phyloP scores from a whole-genome alignment of 75 land plant genomes.

The Ceratopteris richardii region DNA sequence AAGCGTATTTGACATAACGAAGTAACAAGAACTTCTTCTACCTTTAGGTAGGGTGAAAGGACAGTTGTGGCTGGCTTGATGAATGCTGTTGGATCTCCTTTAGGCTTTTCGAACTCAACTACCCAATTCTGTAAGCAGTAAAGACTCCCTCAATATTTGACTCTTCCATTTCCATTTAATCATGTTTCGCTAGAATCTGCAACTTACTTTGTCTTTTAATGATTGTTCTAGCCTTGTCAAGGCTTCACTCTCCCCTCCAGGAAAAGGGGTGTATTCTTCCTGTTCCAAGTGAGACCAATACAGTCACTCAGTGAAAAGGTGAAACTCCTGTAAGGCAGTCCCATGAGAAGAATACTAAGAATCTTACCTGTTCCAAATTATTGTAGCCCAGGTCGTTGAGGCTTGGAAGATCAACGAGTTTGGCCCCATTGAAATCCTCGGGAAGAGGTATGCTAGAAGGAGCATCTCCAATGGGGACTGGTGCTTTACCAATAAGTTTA shows the following conservation, averaged over 20 bases:
- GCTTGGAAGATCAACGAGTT: conserved; percentile 44
- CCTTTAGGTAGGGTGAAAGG: conserved; percentile 91
- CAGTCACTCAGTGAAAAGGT: too few relatives aligned
- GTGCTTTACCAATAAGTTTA: conserved; percentile 57
- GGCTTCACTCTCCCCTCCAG: conserved; percentile 82
- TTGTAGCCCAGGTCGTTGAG: conserved; percentile 65
- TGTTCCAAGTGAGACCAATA: too few relatives aligned
- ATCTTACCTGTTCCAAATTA: conserved; percentile 26
- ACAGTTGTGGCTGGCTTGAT: conserved; percentile 88
- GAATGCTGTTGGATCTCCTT: conserved; percentile 88
- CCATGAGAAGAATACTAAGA: not conserved
- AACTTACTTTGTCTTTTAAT: conserved; percentile 48
- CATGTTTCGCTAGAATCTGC: too few relatives aligned
- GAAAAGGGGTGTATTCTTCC: conserved; percentile 65
- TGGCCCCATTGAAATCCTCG: conserved; percentile 29
- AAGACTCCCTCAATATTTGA: too few relatives aligned
- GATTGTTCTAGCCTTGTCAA: conserved; percentile 55
- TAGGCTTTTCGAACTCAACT: conserved; percentile 90
- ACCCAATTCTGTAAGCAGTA: conserved; percentile 82
- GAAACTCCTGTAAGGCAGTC: too few relatives aligned
- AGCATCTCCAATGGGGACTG: conserved; percentile 32
- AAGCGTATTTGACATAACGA: not conserved
- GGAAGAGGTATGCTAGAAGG: conserved; percentile 54
- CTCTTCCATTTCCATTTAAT: too few relatives aligned
- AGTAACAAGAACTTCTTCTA: too few relatives aligned